Base-by-base conservation (phyloP, 768 basidiomycete genomes). In the Galerina sulciceps region DNA sequence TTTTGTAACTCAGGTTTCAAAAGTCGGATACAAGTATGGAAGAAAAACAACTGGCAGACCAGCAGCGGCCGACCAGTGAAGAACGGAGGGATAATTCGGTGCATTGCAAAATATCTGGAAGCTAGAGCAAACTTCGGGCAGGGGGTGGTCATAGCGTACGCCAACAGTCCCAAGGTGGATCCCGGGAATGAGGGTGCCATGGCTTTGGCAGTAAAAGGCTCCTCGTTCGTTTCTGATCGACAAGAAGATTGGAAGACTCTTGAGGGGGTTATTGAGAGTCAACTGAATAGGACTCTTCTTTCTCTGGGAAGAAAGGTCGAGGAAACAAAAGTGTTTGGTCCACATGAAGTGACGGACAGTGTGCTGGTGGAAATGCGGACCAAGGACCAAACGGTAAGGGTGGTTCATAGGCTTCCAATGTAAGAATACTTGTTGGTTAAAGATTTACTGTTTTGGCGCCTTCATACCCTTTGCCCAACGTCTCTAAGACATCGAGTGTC, bases 1-100 rank as follows among this genome's bases (percentile, higher is more conserved):
- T 53, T 51, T 69, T 42, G 10, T n/a, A n/a, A 36, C 49, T 10
- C 66, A 94, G 93, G 90, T 67, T 79, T 94, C 67, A 71, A 79
- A 0, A 67, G 74, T 10, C 96, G 91, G 90, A 73, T 93, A 8
- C 77, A 75, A 4, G 80, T 76, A 15, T 96, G 94, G 94, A 65
- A 71, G 13, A 55, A 56, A 1, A 90, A 82, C 22, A 73, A 75
- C 15, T 94, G 81, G 71, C 72, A 60, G 44, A 80, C 77, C 5
- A 22, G 79, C 0, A 65, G 66, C 10, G 85, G 85, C 6, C 68
- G 75, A 42, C 80, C 82, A 4, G 89, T 95, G 43, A 90, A 89
- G 70, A 96, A 96, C 64, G 75, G 73, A 2, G 76, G 76, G 1
- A 69, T 97, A 34, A 89, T 97, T 67, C 79, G 76, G 48, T 94